A percentile compares a stretch with the other conserved stretches of the same genome.
phyloP scores from a whole-genome alignment of 805 yeast species.

The Limtongozyma cylindracea region DNA sequence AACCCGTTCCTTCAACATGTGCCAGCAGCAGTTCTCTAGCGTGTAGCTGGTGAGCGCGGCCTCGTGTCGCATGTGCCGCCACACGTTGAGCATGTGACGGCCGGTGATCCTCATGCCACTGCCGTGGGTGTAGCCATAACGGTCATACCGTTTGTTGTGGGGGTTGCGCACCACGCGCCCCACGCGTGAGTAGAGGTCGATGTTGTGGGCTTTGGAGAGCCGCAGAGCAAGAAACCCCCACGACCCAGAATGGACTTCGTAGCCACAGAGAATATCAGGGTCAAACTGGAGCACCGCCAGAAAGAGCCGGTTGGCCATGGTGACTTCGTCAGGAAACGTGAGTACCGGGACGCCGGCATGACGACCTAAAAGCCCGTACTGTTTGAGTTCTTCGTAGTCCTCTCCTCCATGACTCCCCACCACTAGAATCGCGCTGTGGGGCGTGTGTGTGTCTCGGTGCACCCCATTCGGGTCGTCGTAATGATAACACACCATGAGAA shows the following conservation, averaged over 20 bases:
- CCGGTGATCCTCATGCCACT: conserved; percentile 50
- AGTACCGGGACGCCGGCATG: too few relatives aligned
- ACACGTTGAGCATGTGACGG: conserved; percentile 60
- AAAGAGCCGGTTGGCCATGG: conserved; percentile 28
- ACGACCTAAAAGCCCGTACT: too few relatives aligned
- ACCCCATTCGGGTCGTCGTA: conserved; percentile 14
- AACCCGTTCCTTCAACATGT: conserved; percentile 35
- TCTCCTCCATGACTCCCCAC: too few relatives aligned
- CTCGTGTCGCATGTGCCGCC: conserved; percentile 53
- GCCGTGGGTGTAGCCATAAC: conserved; percentile 69
- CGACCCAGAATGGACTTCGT: conserved; percentile 51
- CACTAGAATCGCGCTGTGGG: too few relatives aligned
- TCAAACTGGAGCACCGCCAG: conserved; percentile 35
- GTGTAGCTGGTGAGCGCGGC: conserved; percentile 41
- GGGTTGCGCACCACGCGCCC: conserved; percentile 29
- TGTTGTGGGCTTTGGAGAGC: conserved; percentile 13
- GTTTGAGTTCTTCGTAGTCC: too few relatives aligned
- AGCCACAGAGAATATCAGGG: conserved; percentile 78
- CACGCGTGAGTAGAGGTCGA: conserved; percentile 29
- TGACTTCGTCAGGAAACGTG: conserved; percentile 18
- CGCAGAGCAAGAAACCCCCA: conserved; percentile 85
- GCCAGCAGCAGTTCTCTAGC: conserved; percentile 50
- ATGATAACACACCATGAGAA: conserved; percentile 38
- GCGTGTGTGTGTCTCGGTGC: conserved; percentile 1
- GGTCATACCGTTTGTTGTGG: conserved; percentile 29